Evolutionary conservation across 306 rosid genomes (phyloP), one percentile per base, ranked within the genome.

Genomic region (Pterocarpus macrocarpus): DNA sequence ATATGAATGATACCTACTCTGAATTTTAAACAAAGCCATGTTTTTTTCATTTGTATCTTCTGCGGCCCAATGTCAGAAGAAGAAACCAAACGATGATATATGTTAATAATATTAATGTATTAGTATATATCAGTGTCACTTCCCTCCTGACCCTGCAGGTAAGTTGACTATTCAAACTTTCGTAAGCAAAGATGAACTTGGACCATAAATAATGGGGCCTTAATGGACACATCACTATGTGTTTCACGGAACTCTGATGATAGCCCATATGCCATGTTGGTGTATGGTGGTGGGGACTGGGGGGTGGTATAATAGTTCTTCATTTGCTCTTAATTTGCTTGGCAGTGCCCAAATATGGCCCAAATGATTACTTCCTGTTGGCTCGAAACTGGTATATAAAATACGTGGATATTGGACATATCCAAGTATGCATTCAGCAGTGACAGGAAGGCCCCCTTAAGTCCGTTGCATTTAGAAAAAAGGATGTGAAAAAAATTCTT

Each of bases 231-330:
- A 17, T 59, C n/a, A 5, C n/a, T 3, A 10, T 22, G 28, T 59
- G 14, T 59, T 30, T 59, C 36, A 30, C 13, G n/a, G 65, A 28
- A 15, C 65, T 59, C 38, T 8, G 12, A 59, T 30, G 65, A 30
- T n/a, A 59, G 15, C 65, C 38, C 65, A 59, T 30, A 59, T 59
- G 38, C 13, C 14, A 59, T 59, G 38, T 59, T 30, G 65, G 65
- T 59, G 12, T 32, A 1, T 30, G 5, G 32, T 58, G 34, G 12
- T 9, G 35, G 32, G 35, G 38, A 11, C 14, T 1, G 4, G 7
- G 7, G 41, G 41, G 4, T 38, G 41, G 4, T 22, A 22, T 22
- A 22, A 22, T 22, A 22, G 28, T 22, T 38, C 41, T 38, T 38
- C 41, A 38, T 38, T 38, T 38, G 41, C 7, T 4, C 41, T 22